Base-by-base conservation (phyloP, 2,329 filamentous ascomycete genomes). In the Ophiostoma angusticollis region DNA sequence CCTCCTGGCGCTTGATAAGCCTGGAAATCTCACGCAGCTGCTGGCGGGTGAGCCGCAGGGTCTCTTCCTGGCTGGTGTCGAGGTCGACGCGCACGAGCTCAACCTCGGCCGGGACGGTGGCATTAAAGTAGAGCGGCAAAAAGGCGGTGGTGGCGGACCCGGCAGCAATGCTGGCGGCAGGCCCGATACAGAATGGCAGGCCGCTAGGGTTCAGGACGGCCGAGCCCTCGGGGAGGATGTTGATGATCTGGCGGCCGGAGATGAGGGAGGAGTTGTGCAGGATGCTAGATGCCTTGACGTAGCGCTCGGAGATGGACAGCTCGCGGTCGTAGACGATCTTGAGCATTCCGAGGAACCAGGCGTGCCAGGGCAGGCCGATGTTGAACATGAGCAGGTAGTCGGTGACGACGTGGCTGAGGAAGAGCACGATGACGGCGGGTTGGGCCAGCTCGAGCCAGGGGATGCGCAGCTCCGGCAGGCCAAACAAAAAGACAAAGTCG, bases 371-470 rank as follows among this genome's bases (percentile, higher is more conserved):
- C 30, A 50, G 75, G 29, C 82, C 80, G 44, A 96, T 80, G 47
- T 85, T 80, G 58, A 94, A 93, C 87, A 95, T 95, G 50, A 95
- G 63, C 65, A 93, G 78, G 50, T 78, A 81, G 63, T 95, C 85
- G 37, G 83, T 58, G 2, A 81, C 54, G 3, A 80, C 70, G 57
- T 95, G 86, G 4, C 70, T 49, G 33, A 82, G 58, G 53, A 91
- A 93, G 17, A 87, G 61, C 23, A 72, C 64, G 30, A 81, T 71
- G 39, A 84, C 80, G 1, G 78, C 78, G 25, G 74, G 70, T 52
- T 84, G 82, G 31, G 84, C 84, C 65, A 89, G 84, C 64, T 96
- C 86, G 42, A 98, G 68, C 93, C 91, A 98, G 42, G 91, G 91
- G 70, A 98, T 94, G 56, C 84, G 77, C 51, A 98, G 60, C 49